Percentiles rank a stretch among this genome's conserved stretches.
phyloP scores from a whole-genome alignment of 2,329 filamentous ascomycete genomes.

The Colletotrichum caudatum region DNA sequence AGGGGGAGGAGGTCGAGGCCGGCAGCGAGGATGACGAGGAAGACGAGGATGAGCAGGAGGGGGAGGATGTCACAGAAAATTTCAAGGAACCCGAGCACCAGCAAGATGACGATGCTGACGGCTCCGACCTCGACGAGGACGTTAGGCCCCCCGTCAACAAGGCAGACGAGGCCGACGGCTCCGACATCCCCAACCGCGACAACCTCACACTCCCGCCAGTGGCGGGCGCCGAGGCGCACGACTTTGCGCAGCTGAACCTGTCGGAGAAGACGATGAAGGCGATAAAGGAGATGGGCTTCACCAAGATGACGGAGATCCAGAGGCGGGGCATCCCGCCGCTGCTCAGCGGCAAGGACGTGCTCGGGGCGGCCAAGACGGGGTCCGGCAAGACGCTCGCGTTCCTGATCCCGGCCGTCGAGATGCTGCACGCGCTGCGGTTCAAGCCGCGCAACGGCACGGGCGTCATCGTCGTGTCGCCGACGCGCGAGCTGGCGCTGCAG shows the following conservation, averaged over 20 bases:
- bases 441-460: slow-evolving; percentile 95
- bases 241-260: slow-evolving; percentile 85
- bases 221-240: slow-evolving; percentile 71
- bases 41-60: slow-evolving; percentile 49
- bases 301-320: slow-evolving; percentile 96
- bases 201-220: slow-evolving; percentile 64
- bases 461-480: slow-evolving; percentile 92
- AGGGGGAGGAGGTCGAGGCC: slow-evolving; percentile 45
- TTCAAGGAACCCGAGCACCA: slow-evolving; percentile 47
- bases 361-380: slow-evolving; percentile 95
- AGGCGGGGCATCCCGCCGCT: slow-evolving; percentile 87
- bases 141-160: slow-evolving; percentile 41
- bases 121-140: slow-evolving; percentile 45
- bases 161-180: slow-evolving; percentile 49
- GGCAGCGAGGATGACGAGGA: slow-evolving; percentile 48
- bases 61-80: slow-evolving; percentile 46
- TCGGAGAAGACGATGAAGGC: slow-evolving; percentile 91
- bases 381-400: slow-evolving; percentile 97
- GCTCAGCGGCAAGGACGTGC: slow-evolving; percentile 88
- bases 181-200: slow-evolving; percentile 52
- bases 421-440: slow-evolving; percentile 89
- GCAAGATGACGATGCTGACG: slow-evolving; percentile 45
- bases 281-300: slow-evolving; percentile 91
- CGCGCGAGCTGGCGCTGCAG: slow-evolving; percentile 91
- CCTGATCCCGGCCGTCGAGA: slow-evolving; percentile 92